Conservation (phyloP, 306 rosid species). For the Vachellia collinsii region DNA sequence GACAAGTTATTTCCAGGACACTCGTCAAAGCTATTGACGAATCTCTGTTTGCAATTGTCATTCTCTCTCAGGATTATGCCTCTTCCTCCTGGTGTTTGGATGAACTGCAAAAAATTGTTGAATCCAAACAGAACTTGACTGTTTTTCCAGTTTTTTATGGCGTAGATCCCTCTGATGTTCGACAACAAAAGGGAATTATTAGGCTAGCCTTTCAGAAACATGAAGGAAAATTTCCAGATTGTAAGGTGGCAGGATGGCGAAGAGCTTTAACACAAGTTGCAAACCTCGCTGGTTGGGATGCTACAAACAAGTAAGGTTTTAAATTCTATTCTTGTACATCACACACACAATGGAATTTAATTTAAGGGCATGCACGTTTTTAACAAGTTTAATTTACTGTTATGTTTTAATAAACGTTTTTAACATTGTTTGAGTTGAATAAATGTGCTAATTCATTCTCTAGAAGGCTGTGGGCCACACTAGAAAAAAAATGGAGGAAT, state of each 20-base stretch:
- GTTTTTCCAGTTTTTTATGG: not conserved
- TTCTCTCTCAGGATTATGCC: not conserved
- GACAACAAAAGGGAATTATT: not conserved
- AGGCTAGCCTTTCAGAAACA: not conserved
- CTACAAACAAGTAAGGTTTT: constrained; percentile 4
- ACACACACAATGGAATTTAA: not conserved
- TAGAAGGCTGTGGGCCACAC: not conserved
- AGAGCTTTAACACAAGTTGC: constrained; percentile 6
- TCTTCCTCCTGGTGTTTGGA: constrained; percentile 3
- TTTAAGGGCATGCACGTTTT: no score
- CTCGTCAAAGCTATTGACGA: not conserved
- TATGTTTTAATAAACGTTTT: no score
- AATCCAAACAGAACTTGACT: not conserved
- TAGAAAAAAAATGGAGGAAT: not conserved
- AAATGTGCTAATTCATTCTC: not conserved
- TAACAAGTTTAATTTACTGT: no score
- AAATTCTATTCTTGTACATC: not conserved
- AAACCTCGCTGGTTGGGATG: constrained; percentile 3
- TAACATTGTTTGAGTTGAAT: not conserved
- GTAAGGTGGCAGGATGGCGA: not conserved
- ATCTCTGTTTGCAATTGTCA: not conserved
- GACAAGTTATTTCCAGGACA: not conserved
- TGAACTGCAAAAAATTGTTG: not conserved
- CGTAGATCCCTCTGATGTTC: not conserved
- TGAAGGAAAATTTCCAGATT: not conserved